phyloP scores from a whole-genome alignment of 202 grass and related monocot genomes.

The Panicum hallii region DNA sequence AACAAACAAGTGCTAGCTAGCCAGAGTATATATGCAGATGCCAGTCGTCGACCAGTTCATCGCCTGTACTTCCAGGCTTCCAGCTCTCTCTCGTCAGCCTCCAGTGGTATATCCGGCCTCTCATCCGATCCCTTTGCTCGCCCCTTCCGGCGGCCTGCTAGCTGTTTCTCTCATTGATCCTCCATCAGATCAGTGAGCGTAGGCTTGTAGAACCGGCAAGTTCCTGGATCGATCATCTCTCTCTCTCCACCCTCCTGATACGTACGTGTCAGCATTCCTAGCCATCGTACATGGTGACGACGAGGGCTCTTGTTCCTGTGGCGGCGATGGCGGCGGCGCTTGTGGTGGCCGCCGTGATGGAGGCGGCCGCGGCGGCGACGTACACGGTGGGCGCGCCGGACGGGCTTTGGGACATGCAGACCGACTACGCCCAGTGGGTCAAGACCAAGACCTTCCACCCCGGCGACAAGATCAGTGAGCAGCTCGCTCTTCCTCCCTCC shows the following conservation, averaged over 20 bases:
- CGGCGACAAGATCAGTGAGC: slow-evolving; percentile 54
- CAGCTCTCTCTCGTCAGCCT: not conserved
- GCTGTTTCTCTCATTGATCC: not conserved
- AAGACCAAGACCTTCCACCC: slow-evolving; percentile 45
- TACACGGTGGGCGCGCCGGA: slow-evolving; percentile 67
- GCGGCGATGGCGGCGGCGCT: not conserved
- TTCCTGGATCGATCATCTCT: too few species aligned
- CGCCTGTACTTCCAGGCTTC: not conserved
- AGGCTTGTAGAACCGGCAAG: too few species aligned
- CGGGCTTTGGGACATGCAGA: slow-evolving; percentile 73
- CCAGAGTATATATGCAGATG: not conserved
- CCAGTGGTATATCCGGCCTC: too few species aligned
- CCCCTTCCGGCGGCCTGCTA: not conserved
- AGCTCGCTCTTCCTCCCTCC: too few species aligned
- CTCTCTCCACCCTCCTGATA: too few species aligned
- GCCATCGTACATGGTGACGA: not conserved
- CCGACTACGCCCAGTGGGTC: slow-evolving; percentile 68
- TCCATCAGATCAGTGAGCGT: too few species aligned
- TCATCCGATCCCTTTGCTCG: not conserved
- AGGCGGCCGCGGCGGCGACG: slow-evolving; percentile 22
- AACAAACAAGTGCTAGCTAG: not conserved
- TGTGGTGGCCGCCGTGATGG: not conserved
- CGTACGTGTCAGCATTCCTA: not conserved
- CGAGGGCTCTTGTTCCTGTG: slow-evolving; percentile 4
- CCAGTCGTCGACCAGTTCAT: not conserved